Evolutionary conservation across 177 flowering plant genomes (phyloP).

Genomic region (Vitis hybrid): DNA sequence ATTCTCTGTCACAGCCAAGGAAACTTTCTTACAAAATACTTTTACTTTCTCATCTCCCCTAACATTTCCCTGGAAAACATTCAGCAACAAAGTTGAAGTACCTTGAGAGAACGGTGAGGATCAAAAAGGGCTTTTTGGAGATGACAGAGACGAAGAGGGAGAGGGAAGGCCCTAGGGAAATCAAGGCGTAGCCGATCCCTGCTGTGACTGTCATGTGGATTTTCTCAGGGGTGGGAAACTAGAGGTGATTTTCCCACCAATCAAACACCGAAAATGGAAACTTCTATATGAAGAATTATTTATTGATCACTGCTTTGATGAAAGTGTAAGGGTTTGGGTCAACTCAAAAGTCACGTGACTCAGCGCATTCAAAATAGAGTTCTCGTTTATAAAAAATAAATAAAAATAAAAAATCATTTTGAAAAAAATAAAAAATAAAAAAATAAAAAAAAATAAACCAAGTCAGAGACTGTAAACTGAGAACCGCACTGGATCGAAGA

Average conservation of each 20-base stretch:
- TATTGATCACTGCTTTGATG: too few species aligned
- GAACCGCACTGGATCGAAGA: too few species aligned
- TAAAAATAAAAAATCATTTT: too few species aligned
- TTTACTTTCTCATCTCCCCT: too few species aligned
- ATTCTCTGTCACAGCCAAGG: too few species aligned
- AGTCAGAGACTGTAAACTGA: too few species aligned
- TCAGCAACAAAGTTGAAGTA: slow-evolving; percentile 8
- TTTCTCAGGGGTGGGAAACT: not conserved
- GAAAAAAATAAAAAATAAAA: too few species aligned
- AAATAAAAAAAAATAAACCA: too few species aligned
- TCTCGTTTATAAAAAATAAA: too few species aligned
- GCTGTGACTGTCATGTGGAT: slow-evolving; percentile 76
- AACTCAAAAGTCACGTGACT: not conserved
- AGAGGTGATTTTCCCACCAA: not conserved
- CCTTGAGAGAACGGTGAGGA: slow-evolving; percentile 90
- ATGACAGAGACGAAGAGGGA: slow-evolving; percentile 78
- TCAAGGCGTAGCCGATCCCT: slow-evolving; percentile 80
- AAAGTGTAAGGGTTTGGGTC: not conserved
- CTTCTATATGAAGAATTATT: not conserved
- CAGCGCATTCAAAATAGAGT: not conserved
- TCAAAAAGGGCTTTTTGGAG: slow-evolving; percentile 78
- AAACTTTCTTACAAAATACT: too few species aligned
- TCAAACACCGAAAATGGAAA: not conserved
- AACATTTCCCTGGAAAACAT: too few species aligned
- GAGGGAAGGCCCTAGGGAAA: slow-evolving; percentile 88